These are phyloP conservation scores for Tetrahymena thermophila DNA, from an alignment of 73 alveolate species.

Conservation along the genomic window DNA sequence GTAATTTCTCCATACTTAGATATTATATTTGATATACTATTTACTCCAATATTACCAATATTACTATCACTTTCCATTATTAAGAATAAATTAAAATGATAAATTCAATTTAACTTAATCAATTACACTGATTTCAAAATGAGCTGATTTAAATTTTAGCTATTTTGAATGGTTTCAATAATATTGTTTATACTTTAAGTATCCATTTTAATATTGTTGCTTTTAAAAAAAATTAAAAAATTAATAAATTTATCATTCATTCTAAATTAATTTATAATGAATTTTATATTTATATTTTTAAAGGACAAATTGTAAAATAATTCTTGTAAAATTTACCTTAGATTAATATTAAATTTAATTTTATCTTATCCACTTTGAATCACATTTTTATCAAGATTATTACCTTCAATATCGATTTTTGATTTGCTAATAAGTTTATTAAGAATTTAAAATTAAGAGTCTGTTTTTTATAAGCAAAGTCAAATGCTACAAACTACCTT, in stretches of 20 bases:
- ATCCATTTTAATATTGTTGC: neutral
- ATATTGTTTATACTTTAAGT: too few species aligned
- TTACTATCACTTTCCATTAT: neutral
- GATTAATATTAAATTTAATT: too few species aligned
- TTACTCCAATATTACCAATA: neutral
- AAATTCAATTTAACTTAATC: too few species aligned
- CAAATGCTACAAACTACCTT: neutral
- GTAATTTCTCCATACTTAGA: too few species aligned
- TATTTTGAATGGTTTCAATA: neutral
- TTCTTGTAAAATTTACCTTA: neutral
- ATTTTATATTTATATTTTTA: too few species aligned
- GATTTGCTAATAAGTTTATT: neutral
- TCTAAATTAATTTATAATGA: too few species aligned
- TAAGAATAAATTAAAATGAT: too few species aligned
- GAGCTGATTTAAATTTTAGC: neutral
- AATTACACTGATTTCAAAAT: neutral
- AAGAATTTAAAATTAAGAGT: too few species aligned
- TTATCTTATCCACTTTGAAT: neutral
- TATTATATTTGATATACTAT: neutral
- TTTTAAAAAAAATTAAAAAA: too few species aligned
- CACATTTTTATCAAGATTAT: too few species aligned
- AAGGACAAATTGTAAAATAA: too few species aligned
- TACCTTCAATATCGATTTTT: neutral
- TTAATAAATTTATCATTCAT: too few species aligned
- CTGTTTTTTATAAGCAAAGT: neutral